phyloP scores from a whole-genome alignment of 441 rosid genomes.

The Gossypium schwendimanii region DNA sequence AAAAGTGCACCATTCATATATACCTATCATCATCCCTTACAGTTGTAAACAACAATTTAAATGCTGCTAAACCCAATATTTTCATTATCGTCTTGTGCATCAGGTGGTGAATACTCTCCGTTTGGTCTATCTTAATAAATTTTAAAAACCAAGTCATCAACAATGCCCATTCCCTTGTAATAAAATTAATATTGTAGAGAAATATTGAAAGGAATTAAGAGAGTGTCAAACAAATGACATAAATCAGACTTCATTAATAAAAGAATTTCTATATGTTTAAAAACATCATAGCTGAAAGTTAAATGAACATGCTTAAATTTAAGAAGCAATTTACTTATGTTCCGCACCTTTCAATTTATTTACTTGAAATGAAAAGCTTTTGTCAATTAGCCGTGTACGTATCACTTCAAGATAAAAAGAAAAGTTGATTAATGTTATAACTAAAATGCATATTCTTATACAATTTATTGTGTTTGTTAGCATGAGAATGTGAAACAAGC shows the following conservation, averaged over 20 bases:
- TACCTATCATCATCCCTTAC: no score
- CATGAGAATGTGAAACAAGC: background rate
- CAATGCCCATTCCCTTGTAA: background rate
- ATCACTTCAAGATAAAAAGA: conserved; percentile 13
- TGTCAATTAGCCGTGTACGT: conserved; percentile 9
- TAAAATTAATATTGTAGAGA: background rate
- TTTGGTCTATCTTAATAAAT: no score
- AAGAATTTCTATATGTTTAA: background rate
- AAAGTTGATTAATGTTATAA: background rate
- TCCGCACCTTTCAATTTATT: conserved; percentile 36
- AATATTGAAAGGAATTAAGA: background rate
- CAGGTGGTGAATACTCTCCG: no score
- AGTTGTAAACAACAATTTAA: no score
- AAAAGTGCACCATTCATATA: no score
- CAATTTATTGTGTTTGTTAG: background rate
- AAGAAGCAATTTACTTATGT: conserved; percentile 27
- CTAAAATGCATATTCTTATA: background rate
- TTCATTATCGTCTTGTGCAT: no score
- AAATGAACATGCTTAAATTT: conserved; percentile 12
- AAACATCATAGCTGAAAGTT: background rate
- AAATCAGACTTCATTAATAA: background rate
- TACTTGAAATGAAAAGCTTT: conserved; percentile 35
- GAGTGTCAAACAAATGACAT: background rate
- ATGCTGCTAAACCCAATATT: no score
- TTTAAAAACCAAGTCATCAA: background rate